Conservation (phyloP, 345 rosid genomes). For the Brassica nigra region DNA sequence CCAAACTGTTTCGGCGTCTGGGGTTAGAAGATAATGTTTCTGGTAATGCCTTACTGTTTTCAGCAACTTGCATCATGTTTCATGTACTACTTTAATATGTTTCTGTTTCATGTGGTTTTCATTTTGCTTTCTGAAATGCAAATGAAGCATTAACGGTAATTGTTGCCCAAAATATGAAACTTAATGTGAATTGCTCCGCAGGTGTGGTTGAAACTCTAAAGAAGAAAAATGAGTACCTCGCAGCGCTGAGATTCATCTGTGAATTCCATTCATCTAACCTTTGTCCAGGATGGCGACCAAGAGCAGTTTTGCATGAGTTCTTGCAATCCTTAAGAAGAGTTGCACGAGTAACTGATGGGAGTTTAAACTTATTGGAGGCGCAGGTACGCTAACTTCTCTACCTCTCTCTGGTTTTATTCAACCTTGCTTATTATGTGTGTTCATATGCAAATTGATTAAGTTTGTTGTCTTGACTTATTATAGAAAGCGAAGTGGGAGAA, state of each 20-base stretch:
- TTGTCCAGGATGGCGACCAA: slow-evolving; percentile 11
- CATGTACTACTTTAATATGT: not conserved
- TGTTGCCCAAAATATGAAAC: not conserved
- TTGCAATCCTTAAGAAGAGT: not conserved
- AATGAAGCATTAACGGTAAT: not conserved
- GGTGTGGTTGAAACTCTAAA: slow-evolving; percentile 24
- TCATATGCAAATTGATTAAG: slow-evolving; percentile 9
- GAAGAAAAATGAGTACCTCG: slow-evolving; percentile 13
- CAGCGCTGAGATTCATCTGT: slow-evolving; percentile 26
- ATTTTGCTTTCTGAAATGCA: not conserved
- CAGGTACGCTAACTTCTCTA: slow-evolving; percentile 14
- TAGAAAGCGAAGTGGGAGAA: slow-evolving; percentile 28
- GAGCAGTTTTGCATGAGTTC: slow-evolving; percentile 14
- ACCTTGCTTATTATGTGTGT: not conserved
- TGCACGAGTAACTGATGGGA: slow-evolving; percentile 10
- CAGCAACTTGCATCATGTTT: not conserved
- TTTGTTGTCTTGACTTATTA: slow-evolving; percentile 9
- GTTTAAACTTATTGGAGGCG: slow-evolving; percentile 1
- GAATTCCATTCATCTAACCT: slow-evolving; percentile 13
- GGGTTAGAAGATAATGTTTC: slow-evolving; percentile 19
- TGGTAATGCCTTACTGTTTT: slow-evolving; percentile 17
- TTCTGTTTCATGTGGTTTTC: not conserved
- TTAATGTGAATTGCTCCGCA: slow-evolving; percentile 12
- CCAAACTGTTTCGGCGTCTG: slow-evolving; percentile 26
- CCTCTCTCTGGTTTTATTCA: not conserved